Percentiles rank a stretch among this genome's conserved stretches.
Conservation (phyloP, 208 protist genomes). For the Leishmania braziliensis region DNA sequence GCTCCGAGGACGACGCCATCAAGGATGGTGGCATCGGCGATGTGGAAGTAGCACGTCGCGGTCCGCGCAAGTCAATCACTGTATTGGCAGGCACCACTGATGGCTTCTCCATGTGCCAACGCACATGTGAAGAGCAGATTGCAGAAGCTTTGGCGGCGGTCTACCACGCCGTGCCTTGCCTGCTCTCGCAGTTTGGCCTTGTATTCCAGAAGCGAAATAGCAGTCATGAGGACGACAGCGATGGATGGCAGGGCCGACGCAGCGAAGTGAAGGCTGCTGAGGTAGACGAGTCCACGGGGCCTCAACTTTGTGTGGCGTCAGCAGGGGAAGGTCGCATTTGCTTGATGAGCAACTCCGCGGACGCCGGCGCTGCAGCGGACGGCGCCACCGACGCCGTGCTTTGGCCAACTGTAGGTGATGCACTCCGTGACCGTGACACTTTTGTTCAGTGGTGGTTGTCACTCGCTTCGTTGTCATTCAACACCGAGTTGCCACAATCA, state of each 20-base stretch:
- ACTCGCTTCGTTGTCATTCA: background rate
- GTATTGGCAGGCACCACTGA: background rate
- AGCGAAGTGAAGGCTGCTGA: background rate
- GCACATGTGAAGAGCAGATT: background rate
- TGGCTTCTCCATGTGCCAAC: background rate
- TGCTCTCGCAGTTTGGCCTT: slow-evolving; percentile 6
- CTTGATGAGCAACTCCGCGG: background rate
- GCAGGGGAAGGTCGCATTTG: background rate
- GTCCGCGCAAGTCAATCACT: background rate
- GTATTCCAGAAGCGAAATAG: background rate
- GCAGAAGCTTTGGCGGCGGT: background rate
- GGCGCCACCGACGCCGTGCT: background rate
- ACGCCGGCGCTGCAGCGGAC: background rate
- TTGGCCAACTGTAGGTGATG: background rate
- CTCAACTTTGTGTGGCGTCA: background rate
- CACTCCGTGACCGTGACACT: background rate
- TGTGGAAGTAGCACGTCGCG: background rate
- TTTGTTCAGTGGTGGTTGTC: slow-evolving; percentile 4
- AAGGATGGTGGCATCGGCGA: background rate
- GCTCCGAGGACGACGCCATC: background rate
- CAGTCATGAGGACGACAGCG: background rate
- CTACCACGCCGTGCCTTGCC: slow-evolving; percentile 8
- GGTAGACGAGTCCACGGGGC: too few species aligned
- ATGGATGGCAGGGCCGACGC: background rate
- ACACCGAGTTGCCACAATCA: background rate